phyloP scores from a whole-genome alignment of 495 filamentous ascomycete genomes.

The Xylaria castorea region DNA sequence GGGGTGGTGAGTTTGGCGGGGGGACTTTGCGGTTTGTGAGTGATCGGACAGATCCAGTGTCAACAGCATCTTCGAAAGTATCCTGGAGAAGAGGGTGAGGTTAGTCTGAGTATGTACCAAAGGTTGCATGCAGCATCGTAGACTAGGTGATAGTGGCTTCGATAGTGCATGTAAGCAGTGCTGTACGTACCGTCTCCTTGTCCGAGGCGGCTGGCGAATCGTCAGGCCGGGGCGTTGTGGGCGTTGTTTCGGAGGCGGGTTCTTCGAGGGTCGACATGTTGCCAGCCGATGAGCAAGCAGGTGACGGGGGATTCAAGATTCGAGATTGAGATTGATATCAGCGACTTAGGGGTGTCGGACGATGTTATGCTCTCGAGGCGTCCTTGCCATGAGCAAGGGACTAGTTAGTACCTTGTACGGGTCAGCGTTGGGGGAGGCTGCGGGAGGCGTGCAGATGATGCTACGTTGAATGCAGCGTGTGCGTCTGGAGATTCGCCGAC shows the following conservation, averaged over 20 bases:
- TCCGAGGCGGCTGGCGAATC: constrained; percentile 44
- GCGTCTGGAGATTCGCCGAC: constrained; percentile 13
- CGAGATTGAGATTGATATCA: neutral
- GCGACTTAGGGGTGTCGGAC: neutral
- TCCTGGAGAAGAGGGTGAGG: constrained; percentile 58
- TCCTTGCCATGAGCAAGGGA: constrained; percentile 20
- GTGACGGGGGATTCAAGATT: neutral
- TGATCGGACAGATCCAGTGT: constrained; percentile 58
- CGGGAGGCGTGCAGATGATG: constrained; percentile 25
- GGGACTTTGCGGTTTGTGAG: constrained; percentile 58
- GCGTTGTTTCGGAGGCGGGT: constrained; percentile 33
- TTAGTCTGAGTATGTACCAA: constrained; percentile 21
- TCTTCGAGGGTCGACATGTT: constrained; percentile 41
- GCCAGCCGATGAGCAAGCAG: constrained; percentile 13
- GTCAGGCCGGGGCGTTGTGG: constrained; percentile 34
- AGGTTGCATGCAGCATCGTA: constrained; percentile 3
- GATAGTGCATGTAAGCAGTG: constrained; percentile 8
- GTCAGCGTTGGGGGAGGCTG: constrained; percentile 14
- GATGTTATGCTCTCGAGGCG: constrained; percentile 5
- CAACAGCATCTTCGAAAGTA: constrained; percentile 78
- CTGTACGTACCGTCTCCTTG: constrained; percentile 48
- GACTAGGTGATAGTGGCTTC: constrained; percentile 14
- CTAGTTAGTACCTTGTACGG: neutral
- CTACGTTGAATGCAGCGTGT: constrained; percentile 19
- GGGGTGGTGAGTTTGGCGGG: constrained; percentile 46